Percentiles rank a stretch among this genome's conserved stretches.
Conservation (phyloP, 1,139 yeast genomes). For the Spathaspora sp. region DNA sequence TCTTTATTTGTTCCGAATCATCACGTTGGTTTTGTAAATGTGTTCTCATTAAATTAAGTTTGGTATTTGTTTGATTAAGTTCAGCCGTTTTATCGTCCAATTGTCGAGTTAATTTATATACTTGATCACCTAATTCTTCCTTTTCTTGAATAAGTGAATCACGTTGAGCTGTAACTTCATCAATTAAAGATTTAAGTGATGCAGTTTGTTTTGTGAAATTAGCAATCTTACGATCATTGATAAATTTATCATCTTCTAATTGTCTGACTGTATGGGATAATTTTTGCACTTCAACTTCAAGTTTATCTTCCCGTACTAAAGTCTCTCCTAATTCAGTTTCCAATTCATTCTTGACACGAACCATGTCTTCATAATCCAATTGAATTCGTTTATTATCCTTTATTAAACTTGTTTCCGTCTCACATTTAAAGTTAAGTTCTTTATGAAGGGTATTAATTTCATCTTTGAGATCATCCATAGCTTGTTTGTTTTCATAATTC, state of each 20-base stretch:
- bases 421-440: slow-evolving; percentile 57
- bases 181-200: slow-evolving; percentile 52
- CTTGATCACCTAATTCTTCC: slow-evolving; percentile 44
- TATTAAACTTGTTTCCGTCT: slow-evolving; percentile 62
- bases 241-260: slow-evolving; percentile 44
- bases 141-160: slow-evolving; percentile 49
- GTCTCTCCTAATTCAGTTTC: slow-evolving; percentile 54
- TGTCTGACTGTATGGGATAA: slow-evolving; percentile 48
- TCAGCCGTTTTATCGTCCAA: slow-evolving; percentile 43
- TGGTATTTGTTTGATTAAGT: slow-evolving; percentile 31
- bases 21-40: slow-evolving; percentile 38
- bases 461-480: slow-evolving; percentile 46
- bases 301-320: slow-evolving; percentile 50
- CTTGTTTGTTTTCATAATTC: slow-evolving; percentile 44
- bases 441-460: slow-evolving; percentile 60
- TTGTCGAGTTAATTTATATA: slow-evolving; percentile 43
- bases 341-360: slow-evolving; percentile 45
- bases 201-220: slow-evolving; percentile 51
- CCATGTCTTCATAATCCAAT: slow-evolving; percentile 59
- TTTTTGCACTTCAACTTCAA: slow-evolving; percentile 43
- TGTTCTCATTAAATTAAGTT: slow-evolving; percentile 31
- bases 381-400: slow-evolving; percentile 63
- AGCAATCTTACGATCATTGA: slow-evolving; percentile 45
- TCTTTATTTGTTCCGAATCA: slow-evolving; percentile 32
- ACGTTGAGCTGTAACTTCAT: slow-evolving; percentile 50